These are phyloP conservation scores for Tinospora cordifolia DNA, from an alignment of 164 flowering plant genomes.

Conservation along the genomic window DNA sequence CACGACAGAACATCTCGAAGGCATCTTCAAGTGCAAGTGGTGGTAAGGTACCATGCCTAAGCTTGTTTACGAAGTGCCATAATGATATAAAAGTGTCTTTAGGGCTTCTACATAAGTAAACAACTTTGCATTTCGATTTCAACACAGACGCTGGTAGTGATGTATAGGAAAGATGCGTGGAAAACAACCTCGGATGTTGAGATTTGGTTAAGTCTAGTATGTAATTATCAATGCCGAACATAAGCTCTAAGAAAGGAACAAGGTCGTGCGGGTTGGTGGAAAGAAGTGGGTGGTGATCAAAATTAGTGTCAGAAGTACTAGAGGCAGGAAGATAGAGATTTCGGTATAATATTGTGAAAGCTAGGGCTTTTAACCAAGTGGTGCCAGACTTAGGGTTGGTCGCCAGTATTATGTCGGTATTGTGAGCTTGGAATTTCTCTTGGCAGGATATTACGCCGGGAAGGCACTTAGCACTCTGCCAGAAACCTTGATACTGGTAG, in stretches of 20 bases:
- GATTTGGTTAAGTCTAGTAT: too few relatives aligned
- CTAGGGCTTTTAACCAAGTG: too few relatives aligned
- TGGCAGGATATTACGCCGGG: too few relatives aligned
- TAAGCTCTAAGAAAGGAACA: conserved; percentile 3
- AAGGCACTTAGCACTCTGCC: too few relatives aligned
- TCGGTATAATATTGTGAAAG: too few relatives aligned
- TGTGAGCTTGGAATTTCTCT: too few relatives aligned
- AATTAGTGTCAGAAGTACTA: too few relatives aligned
- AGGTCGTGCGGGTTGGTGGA: conserved; percentile 5
- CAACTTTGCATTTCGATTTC: neutral
- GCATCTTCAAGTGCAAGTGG: neutral
- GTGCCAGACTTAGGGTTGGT: too few relatives aligned
- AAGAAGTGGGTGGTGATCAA: too few relatives aligned
- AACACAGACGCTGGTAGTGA: conserved; percentile 7
- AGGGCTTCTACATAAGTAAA: neutral
- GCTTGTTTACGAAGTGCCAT: neutral
- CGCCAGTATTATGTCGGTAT: too few relatives aligned
- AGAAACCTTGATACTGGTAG: too few relatives aligned
- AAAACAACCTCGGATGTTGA: neutral
- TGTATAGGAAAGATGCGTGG: conserved; percentile 11
- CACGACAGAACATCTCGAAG: neutral
- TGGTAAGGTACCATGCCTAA: neutral
- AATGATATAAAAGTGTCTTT: neutral
- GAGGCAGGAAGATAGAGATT: too few relatives aligned
- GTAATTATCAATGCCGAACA: neutral